Evolutionary conservation across 257 asterid genomes (phyloP).

Genomic region (Jacaranda copaia): DNA sequence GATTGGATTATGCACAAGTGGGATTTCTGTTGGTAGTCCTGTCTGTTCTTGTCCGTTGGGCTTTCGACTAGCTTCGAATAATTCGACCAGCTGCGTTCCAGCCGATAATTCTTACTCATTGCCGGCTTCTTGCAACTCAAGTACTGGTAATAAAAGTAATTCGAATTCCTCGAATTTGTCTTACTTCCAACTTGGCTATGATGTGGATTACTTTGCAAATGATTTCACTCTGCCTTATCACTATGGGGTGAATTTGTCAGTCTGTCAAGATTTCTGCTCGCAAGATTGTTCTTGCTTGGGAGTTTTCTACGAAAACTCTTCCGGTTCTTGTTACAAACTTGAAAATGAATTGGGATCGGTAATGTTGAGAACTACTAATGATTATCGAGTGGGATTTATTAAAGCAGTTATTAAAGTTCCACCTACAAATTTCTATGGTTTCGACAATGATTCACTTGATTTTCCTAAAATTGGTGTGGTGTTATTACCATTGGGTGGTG

Average conservation of each 20-base stretch:
- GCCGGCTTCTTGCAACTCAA: slow-evolving; percentile 61
- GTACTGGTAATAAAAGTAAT: slow-evolving; percentile 21
- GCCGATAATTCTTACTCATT: slow-evolving; percentile 50
- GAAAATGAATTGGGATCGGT: slow-evolving; percentile 64
- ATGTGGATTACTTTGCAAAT: slow-evolving; percentile 73
- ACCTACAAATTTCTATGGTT: slow-evolving; percentile 28
- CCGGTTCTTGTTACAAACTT: slow-evolving; percentile 69
- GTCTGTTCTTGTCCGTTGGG: slow-evolving; percentile 64
- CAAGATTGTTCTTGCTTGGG: slow-evolving; percentile 71
- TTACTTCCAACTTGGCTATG: slow-evolving; percentile 55
- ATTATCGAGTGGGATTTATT: slow-evolving; percentile 53
- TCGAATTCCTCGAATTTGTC: slow-evolving; percentile 42
- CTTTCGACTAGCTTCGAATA: slow-evolving; percentile 45
- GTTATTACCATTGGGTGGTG: slow-evolving; percentile 59
- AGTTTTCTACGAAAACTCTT: slow-evolving; percentile 57
- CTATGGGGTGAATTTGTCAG: slow-evolving; percentile 48
- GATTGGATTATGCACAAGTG: slow-evolving; percentile 59
- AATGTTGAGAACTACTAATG: slow-evolving; percentile 31
- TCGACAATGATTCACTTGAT: slow-evolving; percentile 19
- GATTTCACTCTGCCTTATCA: slow-evolving; percentile 53
- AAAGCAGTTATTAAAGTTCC: slow-evolving; percentile 43
- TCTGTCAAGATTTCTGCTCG: slow-evolving; percentile 71
- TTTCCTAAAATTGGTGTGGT: slow-evolving; percentile 56
- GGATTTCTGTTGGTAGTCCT: slow-evolving; percentile 41
- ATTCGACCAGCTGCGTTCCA: slow-evolving; percentile 50